Evolutionary conservation across 1,284 basidiomycete genomes (phyloP).

Genomic region (Ceratobasidium sp.): DNA sequence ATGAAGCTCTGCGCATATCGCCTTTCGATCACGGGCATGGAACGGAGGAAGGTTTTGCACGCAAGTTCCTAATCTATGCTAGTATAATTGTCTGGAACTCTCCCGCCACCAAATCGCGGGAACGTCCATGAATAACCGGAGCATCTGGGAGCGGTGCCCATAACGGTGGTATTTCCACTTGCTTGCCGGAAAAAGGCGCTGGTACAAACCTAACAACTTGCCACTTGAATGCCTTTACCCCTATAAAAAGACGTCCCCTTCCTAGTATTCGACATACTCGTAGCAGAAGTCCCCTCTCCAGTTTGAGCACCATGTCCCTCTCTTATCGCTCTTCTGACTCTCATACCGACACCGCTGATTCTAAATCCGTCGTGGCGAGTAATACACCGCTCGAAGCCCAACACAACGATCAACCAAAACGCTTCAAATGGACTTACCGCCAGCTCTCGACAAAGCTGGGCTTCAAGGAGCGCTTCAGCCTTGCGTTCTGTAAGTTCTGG

Average conservation of each 20-base stretch:
- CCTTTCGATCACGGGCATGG: background rate
- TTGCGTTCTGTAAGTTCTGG: constrained; percentile 38
- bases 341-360: constrained; percentile 2
- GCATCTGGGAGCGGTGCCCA: constrained; percentile 6
- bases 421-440: constrained; percentile 11
- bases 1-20: background rate
- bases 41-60: background rate
- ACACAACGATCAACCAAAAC: background rate
- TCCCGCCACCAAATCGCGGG: constrained; percentile 7
- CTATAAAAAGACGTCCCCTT: constrained; percentile 7
- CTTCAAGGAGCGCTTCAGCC: constrained; percentile 44
- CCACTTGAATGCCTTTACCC: constrained; percentile 10
- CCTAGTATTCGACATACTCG: background rate
- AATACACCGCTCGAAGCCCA: constrained; percentile 3
- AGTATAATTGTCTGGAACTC: background rate
- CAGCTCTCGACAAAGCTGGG: constrained; percentile 37
- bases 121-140: background rate
- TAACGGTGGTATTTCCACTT: constrained; percentile 16
- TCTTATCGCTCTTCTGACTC: constrained; percentile 25
- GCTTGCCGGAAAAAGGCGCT: background rate
- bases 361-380: constrained; percentile 2
- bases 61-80: background rate
- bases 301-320: constrained; percentile 14
- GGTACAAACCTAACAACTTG: background rate
- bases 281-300: background rate